Evolutionary conservation across 2,329 filamentous ascomycete genomes (phyloP), one percentile per base, ranked within the genome.

Genomic region (Exophiala calicioides): DNA sequence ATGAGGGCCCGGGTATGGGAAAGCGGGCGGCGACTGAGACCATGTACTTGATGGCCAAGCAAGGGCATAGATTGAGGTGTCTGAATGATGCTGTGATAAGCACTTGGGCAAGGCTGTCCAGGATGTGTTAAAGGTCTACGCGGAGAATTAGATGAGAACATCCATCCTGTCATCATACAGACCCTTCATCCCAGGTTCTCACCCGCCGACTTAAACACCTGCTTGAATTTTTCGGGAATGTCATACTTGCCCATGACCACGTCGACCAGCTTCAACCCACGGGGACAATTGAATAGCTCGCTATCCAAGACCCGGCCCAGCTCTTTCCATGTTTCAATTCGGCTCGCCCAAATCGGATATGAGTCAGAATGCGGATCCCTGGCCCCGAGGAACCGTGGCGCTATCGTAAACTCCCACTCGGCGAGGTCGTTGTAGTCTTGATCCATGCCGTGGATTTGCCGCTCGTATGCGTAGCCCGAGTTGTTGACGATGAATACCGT

Each of bases 401-500:
- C 68, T 15, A 82, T 80, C 64, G 80, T 81, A 73, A 84, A 86
- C 39, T 84, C 75, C 90, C 90, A 95, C 8, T 73, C 66, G 48
- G 79, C 76, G 46, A 95, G 83, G 62, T 95, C 87, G 62, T 95
- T 95, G 73, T 95, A 95, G 19, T 63, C 65, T 23, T 80, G 86
- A 6, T 90, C 74, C 81, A 85, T 85, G 42, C 88, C 88, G 67
- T 95, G 89, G 60, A 95, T 94, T 65, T 81, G 86, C 21, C 90
- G 82, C 70, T 95, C 90, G 64, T 94, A 93, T 7, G 89, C 93
- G 70, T 87, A 95, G 8, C 90, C 90, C 30, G 90, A 81, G 65
- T 94, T 94, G 75, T 86, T 89, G 57, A 95, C 85, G 53, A 93
- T 76, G 65, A 95, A 91, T 53, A 95, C 83, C 61, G 90, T 91